Base-by-base conservation (phyloP, 495 filamentous ascomycete genomes). In the Mycothermus thermophilus region DNA sequence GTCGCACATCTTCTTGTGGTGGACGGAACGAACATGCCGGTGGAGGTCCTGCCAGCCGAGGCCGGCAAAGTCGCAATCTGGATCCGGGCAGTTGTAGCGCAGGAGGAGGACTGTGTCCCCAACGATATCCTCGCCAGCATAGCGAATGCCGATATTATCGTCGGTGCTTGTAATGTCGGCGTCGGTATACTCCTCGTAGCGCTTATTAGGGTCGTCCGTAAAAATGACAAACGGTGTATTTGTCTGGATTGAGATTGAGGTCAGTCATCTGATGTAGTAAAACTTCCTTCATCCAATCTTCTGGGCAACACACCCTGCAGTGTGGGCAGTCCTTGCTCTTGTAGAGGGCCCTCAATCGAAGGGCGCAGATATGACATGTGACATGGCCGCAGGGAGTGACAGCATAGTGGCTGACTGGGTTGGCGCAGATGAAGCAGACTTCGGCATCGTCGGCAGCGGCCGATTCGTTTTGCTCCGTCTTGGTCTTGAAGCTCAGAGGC, bases 381-480 rank as follows among this genome's bases (percentile, higher is more conserved):
- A 77, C 69, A 59, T 97, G 92, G 53, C 90, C 94, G 57, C 90
- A 97, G 10, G 90, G 90, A 12, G 86, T 75, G 30, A 96, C 71
- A 3, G 84, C 78, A 34, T 77, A 77, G 62, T 94, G 85, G 30
- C 75, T 71, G 32, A 96, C 78, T 1, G 73, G 71, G 26, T 81
- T 88, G 16, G 92, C 86, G 55, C 90, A 99, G 41, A 99, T 96
- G 58, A 95, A 96, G 67, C 90, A 99, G 36, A 93, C 67, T 32
- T 93, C 83, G 7, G 68, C 73, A 41, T 88, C 82, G 16, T 67
- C 64, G 37, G 75, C 52, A 8, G 38, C 49, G 15, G 31, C 52
- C 15, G 35, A 26, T 19, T 48, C 45, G 31, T 49, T 24, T 5
- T 30, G 34, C 17, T 48, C 37, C n/a, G 34, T 27, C 32, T 38